Percentiles rank a stretch among this genome's conserved stretches.
These are phyloP conservation scores for Cladosporium colombiae DNA, from an alignment of 2,329 filamentous ascomycete species.

Conservation along the genomic window DNA sequence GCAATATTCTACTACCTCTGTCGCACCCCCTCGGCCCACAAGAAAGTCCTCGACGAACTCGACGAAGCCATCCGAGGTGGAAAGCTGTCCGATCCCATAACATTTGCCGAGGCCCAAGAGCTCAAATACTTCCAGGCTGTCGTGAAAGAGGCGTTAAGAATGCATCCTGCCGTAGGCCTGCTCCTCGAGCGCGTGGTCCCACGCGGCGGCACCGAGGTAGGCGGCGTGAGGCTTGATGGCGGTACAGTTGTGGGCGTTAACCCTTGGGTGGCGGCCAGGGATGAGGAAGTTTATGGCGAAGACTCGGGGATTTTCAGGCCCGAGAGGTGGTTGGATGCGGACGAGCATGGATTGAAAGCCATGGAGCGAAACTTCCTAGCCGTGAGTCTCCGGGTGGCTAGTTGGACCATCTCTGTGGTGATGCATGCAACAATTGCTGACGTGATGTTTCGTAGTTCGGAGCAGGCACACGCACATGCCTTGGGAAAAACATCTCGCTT, in stretches of 20 bases:
- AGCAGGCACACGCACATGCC: slow-evolving; percentile 37
- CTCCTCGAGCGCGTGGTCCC: slow-evolving; percentile 50
- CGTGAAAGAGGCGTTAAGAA: slow-evolving; percentile 39
- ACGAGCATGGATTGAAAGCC: slow-evolving; percentile 19
- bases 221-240: slow-evolving; percentile 35
- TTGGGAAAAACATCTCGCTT: slow-evolving; percentile 35
- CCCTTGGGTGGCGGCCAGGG: slow-evolving; percentile 46
- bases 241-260: slow-evolving; percentile 49
- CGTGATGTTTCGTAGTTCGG: slow-evolving; percentile 32
- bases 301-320: slow-evolving; percentile 41
- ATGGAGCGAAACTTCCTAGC: slow-evolving; percentile 24
- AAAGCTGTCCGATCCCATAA: slow-evolving; percentile 29
- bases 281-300: slow-evolving; percentile 41
- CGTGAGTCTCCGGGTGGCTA: neutral
- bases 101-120: slow-evolving; percentile 31
- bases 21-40: slow-evolving; percentile 35
- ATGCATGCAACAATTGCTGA: neutral
- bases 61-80: slow-evolving; percentile 33
- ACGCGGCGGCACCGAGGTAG: slow-evolving; percentile 17
- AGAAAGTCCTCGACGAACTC: slow-evolving; percentile 43
- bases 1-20: slow-evolving; percentile 44
- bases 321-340: slow-evolving; percentile 47
- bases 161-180: slow-evolving; percentile 38
- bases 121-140: slow-evolving; percentile 34
- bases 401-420: neutral